A percentile compares a stretch with the other conserved stretches of the same genome.
Conservation (phyloP, 176 grass and related monocot species). For the Rhipidocladum racemiflorum region DNA sequence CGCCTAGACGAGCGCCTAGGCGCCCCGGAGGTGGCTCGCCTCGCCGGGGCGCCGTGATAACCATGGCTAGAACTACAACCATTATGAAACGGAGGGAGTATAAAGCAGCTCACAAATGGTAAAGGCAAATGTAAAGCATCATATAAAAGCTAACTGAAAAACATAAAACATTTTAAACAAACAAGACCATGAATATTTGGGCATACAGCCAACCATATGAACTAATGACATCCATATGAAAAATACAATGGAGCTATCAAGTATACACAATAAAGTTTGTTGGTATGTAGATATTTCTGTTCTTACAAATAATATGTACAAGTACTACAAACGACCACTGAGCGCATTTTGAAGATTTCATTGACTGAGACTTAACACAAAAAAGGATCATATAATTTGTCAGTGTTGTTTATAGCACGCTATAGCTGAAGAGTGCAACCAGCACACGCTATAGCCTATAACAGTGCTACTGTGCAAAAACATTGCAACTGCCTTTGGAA, state of each 20-base stretch:
- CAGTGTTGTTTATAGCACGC: background rate
- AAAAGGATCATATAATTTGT: background rate
- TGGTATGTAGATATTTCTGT: background rate
- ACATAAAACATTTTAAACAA: background rate
- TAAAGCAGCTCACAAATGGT: background rate
- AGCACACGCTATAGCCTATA: background rate
- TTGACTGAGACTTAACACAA: background rate
- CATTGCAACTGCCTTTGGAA: background rate
- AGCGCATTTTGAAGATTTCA: background rate
- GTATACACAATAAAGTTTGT: background rate
- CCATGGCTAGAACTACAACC: too few relatives aligned
- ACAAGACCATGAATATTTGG: background rate
- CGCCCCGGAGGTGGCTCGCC: too few relatives aligned
- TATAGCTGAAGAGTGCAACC: background rate
- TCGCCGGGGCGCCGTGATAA: too few relatives aligned
- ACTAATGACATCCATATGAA: background rate
- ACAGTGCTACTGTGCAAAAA: background rate
- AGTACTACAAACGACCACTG: background rate
- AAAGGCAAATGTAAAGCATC: background rate
- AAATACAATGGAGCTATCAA: background rate
- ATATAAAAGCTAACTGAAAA: background rate
- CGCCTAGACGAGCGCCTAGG: too few relatives aligned
- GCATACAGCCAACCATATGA: background rate
- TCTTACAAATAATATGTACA: background rate
- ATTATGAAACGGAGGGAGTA: too few relatives aligned